Conservation (phyloP, 2,329 filamentous ascomycete genomes). For the Sarocladiaceae sp. region DNA sequence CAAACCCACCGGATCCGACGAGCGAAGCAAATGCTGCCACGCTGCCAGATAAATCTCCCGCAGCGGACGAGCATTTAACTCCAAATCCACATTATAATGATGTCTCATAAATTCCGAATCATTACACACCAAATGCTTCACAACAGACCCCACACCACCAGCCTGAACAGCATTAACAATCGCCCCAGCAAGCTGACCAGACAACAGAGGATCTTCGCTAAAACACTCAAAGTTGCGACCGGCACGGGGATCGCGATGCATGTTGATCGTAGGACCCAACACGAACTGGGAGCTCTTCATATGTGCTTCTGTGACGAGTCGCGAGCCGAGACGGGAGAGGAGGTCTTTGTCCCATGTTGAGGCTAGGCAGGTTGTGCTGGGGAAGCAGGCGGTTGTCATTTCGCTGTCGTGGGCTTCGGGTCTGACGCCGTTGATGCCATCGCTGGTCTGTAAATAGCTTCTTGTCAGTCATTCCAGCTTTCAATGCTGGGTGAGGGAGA, state of each 20-base stretch:
- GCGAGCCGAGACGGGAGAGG: slow-evolving; percentile 9
- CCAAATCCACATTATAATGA: slow-evolving; percentile 27
- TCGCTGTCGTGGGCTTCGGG: slow-evolving; percentile 14
- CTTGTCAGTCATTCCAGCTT: slow-evolving; percentile 18
- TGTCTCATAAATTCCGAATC: slow-evolving; percentile 29
- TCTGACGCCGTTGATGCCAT: slow-evolving; percentile 18
- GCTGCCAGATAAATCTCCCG: slow-evolving; percentile 32
- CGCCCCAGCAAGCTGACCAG: slow-evolving; percentile 34
- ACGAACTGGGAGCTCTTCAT: slow-evolving; percentile 67
- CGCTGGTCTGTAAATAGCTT: slow-evolving; percentile 15
- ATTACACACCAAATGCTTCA: slow-evolving; percentile 13
- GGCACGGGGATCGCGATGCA: slow-evolving; percentile 36
- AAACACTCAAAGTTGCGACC: slow-evolving; percentile 41
- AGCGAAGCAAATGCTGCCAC: slow-evolving; percentile 31
- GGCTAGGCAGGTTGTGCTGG: slow-evolving; percentile 13
- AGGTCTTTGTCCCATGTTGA: slow-evolving; percentile 15
- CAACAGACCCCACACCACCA: slow-evolving; percentile 12
- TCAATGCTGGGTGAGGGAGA: background rate
- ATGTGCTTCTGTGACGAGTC: slow-evolving; percentile 16
- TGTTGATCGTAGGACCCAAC: slow-evolving; percentile 56
- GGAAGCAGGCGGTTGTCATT: slow-evolving; percentile 12
- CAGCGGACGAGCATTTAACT: slow-evolving; percentile 25
- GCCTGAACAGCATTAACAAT: slow-evolving; percentile 28
- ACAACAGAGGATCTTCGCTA: slow-evolving; percentile 38
- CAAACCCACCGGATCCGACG: slow-evolving; percentile 27